Conservation (phyloP, 345 rosid species). For the Citrus australasica region DNA sequence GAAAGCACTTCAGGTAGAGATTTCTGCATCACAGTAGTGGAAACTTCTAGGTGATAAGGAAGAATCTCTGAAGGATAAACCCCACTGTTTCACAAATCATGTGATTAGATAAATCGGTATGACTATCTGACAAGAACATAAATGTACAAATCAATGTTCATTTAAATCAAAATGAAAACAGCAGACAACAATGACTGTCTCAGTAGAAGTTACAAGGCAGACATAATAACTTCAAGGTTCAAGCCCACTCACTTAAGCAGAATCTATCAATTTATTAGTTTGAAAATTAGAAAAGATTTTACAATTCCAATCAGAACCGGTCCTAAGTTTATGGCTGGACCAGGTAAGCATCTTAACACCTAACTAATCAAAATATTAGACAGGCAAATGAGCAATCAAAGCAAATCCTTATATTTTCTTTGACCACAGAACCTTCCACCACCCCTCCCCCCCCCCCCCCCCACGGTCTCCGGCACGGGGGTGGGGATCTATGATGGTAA, state of each 20-base stretch:
- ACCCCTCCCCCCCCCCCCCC: no score
- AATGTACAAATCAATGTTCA: neutral
- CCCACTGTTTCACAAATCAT: conserved; percentile 46
- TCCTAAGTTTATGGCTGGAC: neutral
- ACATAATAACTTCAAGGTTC: neutral
- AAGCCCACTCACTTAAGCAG: neutral
- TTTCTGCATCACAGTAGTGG: conserved; percentile 12
- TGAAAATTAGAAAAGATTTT: neutral
- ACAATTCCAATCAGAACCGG: neutral
- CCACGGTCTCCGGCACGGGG: no score
- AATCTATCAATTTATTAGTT: neutral
- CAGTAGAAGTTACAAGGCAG: neutral
- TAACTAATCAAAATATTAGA: conserved; percentile 1
- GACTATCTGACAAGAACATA: conserved; percentile 1
- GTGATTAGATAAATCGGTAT: conserved; percentile 3
- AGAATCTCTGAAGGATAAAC: conserved; percentile 50
- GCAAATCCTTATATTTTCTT: neutral
- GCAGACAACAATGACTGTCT: neutral
- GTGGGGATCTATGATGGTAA: neutral
- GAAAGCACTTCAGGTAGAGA: conserved; percentile 22
- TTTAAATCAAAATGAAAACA: neutral
- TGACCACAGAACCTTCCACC: neutral
- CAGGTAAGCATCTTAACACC: neutral
- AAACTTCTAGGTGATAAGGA: conserved; percentile 30
- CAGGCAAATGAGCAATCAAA: neutral